Conservation (phyloP, 768 basidiomycete genomes). For the Lentinula aciculospora region DNA sequence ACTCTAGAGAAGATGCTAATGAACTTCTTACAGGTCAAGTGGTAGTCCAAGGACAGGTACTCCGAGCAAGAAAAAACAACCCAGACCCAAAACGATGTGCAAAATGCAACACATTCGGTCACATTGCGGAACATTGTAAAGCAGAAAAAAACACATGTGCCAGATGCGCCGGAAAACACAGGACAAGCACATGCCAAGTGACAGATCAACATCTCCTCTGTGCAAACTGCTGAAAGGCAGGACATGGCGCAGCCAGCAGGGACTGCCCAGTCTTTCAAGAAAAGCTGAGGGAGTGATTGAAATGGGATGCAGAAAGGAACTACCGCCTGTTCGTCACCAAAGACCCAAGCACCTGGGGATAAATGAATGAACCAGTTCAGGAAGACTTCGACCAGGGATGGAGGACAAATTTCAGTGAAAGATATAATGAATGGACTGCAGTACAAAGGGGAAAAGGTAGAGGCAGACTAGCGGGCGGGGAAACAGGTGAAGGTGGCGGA, state of each 20-base stretch:
- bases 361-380: background rate
- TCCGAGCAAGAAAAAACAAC: no score
- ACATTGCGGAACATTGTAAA: background rate
- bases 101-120: background rate
- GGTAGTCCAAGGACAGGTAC: no score
- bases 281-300: background rate
- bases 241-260: no score
- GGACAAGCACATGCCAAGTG: background rate
- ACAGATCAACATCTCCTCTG: background rate
- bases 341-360: background rate
- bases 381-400: background rate
- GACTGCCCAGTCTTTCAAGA: background rate
- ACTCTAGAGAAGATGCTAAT: background rate
- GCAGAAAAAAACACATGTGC: background rate
- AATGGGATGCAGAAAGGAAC: background rate
- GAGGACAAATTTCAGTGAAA: background rate
- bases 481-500: background rate
- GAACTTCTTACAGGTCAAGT: no score
- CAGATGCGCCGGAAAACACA: background rate
- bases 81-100: background rate
- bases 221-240: background rate
- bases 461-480: background rate
- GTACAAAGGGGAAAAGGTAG: background rate
- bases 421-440: background rate
- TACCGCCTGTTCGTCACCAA: background rate